These are phyloP conservation scores for Yamadazyma aaseri DNA, from an alignment of 1,139 yeast species.

Conservation along the genomic window DNA sequence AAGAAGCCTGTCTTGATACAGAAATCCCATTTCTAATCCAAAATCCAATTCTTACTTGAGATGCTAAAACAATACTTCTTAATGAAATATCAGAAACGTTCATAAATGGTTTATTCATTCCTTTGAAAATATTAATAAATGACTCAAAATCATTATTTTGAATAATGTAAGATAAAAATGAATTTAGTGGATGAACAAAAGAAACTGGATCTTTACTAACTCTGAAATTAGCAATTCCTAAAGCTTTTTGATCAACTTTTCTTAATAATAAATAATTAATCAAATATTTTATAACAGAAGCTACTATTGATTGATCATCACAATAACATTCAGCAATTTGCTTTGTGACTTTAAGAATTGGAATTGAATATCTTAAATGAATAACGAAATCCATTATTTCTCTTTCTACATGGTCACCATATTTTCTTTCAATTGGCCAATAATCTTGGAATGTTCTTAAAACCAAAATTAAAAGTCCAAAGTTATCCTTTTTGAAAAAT, in stretches of 20 bases:
- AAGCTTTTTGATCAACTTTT: slow-evolving; percentile 25
- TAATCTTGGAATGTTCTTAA: slow-evolving; percentile 57
- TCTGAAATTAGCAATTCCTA: slow-evolving; percentile 38
- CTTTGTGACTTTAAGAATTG: slow-evolving; percentile 46
- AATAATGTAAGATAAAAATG: slow-evolving; percentile 47
- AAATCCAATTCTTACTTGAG: slow-evolving; percentile 76
- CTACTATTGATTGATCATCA: slow-evolving; percentile 19
- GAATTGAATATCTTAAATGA: slow-evolving; percentile 47
- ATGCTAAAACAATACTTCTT: slow-evolving; percentile 60
- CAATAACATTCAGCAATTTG: slow-evolving; percentile 37
- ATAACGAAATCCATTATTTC: slow-evolving; percentile 52
- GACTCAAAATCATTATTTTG: slow-evolving; percentile 28
- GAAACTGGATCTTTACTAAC: slow-evolving; percentile 53
- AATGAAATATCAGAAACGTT: slow-evolving; percentile 55
- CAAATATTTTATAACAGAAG: slow-evolving; percentile 21
- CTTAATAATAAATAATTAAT: slow-evolving; percentile 20
- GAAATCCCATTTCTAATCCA: slow-evolving; percentile 88
- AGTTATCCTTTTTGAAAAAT: slow-evolving; percentile 28
- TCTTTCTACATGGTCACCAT: slow-evolving; percentile 66
- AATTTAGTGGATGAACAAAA: slow-evolving; percentile 58
- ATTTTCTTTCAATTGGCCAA: slow-evolving; percentile 53
- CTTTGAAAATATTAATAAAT: slow-evolving; percentile 18
- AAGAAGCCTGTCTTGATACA: slow-evolving; percentile 46
- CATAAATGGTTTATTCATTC: slow-evolving; percentile 28
- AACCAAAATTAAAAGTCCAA: slow-evolving; percentile 39